A percentile compares a stretch with the other conserved stretches of the same genome.
phyloP scores from a whole-genome alignment of 2,329 filamentous ascomycete genomes.

The Aschersonia sp. region DNA sequence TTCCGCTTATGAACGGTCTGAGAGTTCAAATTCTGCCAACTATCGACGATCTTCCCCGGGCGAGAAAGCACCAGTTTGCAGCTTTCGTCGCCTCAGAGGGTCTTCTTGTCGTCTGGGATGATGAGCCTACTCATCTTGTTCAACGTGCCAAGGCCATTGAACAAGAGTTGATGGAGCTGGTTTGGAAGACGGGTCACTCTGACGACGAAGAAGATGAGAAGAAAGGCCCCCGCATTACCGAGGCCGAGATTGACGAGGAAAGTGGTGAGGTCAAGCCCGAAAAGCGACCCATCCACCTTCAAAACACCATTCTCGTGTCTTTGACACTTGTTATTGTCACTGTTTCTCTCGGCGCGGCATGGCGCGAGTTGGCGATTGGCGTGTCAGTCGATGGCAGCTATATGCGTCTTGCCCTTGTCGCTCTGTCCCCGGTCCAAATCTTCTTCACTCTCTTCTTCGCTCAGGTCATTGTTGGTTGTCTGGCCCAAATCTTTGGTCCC shows the following conservation, averaged over 20 bases:
- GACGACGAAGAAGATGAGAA: conserved; percentile 41
- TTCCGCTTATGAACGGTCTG: conserved; percentile 64
- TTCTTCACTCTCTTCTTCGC: conserved; percentile 76
- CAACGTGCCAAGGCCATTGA: conserved; percentile 58
- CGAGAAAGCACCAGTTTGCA: conserved; percentile 66
- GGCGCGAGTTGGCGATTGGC: conserved; percentile 54
- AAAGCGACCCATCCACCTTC: conserved; percentile 50
- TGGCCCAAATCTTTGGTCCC: conserved; percentile 64
- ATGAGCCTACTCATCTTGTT: conserved; percentile 58
- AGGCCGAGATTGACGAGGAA: conserved; percentile 55
- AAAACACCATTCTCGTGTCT: conserved; percentile 55
- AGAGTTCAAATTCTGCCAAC: conserved; percentile 61
- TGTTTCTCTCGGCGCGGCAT: conserved; percentile 53
- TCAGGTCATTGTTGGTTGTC: conserved; percentile 62
- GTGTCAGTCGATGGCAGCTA: conserved; percentile 49
- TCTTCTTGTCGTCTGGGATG: conserved; percentile 69
- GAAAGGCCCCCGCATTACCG: conserved; percentile 26
- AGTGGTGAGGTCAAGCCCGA: conserved; percentile 52
- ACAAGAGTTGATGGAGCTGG: conserved; percentile 60
- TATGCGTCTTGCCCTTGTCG: conserved; percentile 48
- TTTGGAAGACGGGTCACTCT: conserved; percentile 49
- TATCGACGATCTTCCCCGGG: conserved; percentile 53
- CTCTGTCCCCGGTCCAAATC: conserved; percentile 54
- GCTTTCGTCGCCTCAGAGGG: conserved; percentile 61
- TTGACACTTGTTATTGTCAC: conserved; percentile 52